Conservation (phyloP, 306 rosid species). For the Prosopis cineraria region DNA sequence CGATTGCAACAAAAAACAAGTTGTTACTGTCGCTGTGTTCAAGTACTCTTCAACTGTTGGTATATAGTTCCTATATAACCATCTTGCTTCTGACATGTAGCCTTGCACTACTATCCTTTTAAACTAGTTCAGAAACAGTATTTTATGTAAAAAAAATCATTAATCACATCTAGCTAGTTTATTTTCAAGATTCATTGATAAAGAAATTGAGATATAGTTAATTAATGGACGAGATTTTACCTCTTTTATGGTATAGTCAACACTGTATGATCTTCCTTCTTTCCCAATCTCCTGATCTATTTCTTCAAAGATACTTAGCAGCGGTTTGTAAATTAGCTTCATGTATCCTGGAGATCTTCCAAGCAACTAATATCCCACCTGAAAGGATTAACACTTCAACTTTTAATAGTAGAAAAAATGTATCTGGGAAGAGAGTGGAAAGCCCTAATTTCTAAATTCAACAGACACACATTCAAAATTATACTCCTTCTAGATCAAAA, state of each 20-base stretch:
- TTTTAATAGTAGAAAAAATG: too few relatives aligned
- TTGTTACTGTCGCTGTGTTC: neutral
- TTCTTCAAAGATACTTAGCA: conserved; percentile 20
- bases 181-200: neutral
- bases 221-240: conserved; percentile 13
- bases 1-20: neutral
- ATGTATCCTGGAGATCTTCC: neutral
- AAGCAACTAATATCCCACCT: conserved; percentile 20
- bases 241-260: conserved; percentile 25
- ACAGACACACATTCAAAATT: too few relatives aligned
- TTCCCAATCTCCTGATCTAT: conserved; percentile 22
- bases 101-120: neutral
- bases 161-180: neutral
- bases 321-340: neutral
- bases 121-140: neutral
- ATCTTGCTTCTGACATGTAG: neutral
- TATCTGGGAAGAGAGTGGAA: too few relatives aligned
- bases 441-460: too few relatives aligned
- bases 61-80: neutral
- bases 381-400: too few relatives aligned
- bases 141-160: neutral
- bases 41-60: neutral
- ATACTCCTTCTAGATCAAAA: too few relatives aligned
- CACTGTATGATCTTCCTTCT: conserved; percentile 8
- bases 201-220: neutral